Conservation (phyloP, 1,284 basidiomycete genomes). For the Tilletia walkeri region DNA sequence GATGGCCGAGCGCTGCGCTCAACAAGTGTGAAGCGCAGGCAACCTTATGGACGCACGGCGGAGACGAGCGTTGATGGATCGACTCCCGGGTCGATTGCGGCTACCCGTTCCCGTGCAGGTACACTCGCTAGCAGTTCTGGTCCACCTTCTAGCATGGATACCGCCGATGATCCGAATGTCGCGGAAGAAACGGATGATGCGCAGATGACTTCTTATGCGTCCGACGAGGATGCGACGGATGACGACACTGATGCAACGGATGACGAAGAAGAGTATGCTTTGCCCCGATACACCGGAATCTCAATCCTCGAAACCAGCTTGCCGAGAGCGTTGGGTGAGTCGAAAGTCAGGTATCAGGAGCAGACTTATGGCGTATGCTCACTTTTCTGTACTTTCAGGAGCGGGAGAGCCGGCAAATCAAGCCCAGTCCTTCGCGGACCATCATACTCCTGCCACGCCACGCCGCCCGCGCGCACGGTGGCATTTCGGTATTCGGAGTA, state of each 20-base stretch:
- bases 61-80: slow-evolving; percentile 25
- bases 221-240: slow-evolving; percentile 16
- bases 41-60: neutral
- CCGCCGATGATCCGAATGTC: neutral
- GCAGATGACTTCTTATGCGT: slow-evolving; percentile 13
- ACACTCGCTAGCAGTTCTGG: neutral
- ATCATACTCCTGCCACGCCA: slow-evolving; percentile 14
- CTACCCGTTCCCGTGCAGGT: slow-evolving; percentile 2
- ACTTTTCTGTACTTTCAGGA: neutral
- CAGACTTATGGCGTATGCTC: neutral
- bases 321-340: neutral
- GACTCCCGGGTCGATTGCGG: slow-evolving; percentile 17
- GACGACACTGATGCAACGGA: slow-evolving; percentile 10
- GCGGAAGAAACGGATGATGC: slow-evolving; percentile 15
- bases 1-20: slow-evolving; percentile 36
- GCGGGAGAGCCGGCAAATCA: neutral
- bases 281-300: slow-evolving; percentile 17
- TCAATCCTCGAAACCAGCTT: slow-evolving; percentile 19
- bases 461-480: slow-evolving; percentile 63
- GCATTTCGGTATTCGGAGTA: slow-evolving; percentile 96
- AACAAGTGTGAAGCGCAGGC: slow-evolving; percentile 19
- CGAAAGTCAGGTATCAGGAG: no score
- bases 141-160: slow-evolving; percentile 31
- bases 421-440: slow-evolving; percentile 13
- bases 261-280: slow-evolving; percentile 12